A percentile compares a stretch with the other conserved stretches of the same genome.
Conservation (phyloP, 768 basidiomycete genomes). For the Cystofilobasidium ferigula region DNA sequence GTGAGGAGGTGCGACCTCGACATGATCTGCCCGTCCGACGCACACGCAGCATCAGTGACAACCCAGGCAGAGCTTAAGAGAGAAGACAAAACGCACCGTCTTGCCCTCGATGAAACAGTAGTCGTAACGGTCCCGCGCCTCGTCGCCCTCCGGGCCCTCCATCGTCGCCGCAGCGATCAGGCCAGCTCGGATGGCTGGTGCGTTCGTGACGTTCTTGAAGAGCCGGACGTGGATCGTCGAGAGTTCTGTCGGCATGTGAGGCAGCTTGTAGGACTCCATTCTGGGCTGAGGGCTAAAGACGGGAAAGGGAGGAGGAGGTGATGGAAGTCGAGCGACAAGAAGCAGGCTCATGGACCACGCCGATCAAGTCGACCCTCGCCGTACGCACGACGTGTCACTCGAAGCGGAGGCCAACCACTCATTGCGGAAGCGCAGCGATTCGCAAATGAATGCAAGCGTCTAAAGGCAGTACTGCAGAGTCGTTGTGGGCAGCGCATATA, state of each 20-base stretch:
- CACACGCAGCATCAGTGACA: not conserved
- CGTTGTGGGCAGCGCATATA: too few relatives aligned
- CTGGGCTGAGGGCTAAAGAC: not conserved
- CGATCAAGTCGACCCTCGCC: too few relatives aligned
- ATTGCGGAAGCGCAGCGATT: too few relatives aligned
- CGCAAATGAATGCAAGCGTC: too few relatives aligned
- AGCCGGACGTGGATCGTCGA: conserved; percentile 47
- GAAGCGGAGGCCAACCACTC: too few relatives aligned
- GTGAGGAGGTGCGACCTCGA: conserved; percentile 71
- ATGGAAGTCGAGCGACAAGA: not conserved
- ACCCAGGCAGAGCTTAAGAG: not conserved
- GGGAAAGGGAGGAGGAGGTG: not conserved
- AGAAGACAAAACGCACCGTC: conserved; percentile 48
- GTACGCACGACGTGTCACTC: too few relatives aligned
- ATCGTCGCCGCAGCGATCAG: conserved; percentile 61
- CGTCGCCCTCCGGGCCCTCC: conserved; percentile 50
- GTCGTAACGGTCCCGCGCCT: conserved; percentile 65
- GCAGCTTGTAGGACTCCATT: conserved; percentile 39
- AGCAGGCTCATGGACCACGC: not conserved
- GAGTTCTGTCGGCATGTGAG: conserved; percentile 30
- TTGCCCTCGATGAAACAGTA: conserved; percentile 82
- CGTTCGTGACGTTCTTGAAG: conserved; percentile 57
- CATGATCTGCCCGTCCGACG: conserved; percentile 50
- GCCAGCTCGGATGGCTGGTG: conserved; percentile 49
- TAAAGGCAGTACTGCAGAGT: too few relatives aligned